Evolutionary conservation across 805 yeast genomes (phyloP), one percentile per base, ranked within the genome.

Genomic region (Ogataea haglerorum): DNA sequence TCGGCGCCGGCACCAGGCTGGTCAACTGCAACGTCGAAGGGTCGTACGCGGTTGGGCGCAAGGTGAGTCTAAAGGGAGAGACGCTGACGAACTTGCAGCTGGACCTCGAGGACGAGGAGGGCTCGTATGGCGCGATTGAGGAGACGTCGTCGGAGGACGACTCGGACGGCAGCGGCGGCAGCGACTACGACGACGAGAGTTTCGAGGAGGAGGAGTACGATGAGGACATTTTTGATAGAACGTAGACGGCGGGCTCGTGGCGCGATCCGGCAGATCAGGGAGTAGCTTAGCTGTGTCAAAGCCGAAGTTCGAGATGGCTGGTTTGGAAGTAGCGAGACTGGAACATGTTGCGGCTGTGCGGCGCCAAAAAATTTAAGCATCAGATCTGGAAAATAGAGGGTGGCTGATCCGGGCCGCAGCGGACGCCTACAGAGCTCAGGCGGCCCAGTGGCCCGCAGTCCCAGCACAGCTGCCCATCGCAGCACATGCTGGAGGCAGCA

Each of bases 11-110:
- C 61, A 69, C 78, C 30, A 79, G 74, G 57, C 73, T 93, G 47
- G 76, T 80, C 10, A 83, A 83, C 52, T 91, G 96, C 70, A 82
- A 85, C 47, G 83, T 93, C 18, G 98, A 90, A 61, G 86, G 95
- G 8, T 70, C 80, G 1, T 87, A 81, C 58, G 70, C 69, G 14
- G 90, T 93, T 16, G 70, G 75, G 2, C 67, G 75, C 52, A 80
- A 81, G 38, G 67, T 65, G 2, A 62, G 53, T 34, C 54, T 68
- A 45, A 74, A 72, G 47, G 71, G 63, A 35, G 72, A 57, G 51
- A 68, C 62, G 10, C 58, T 60, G 53, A 62, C 56, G 49, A 65
- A 63, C 38, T 47, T 69, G 15, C 57, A 64, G 4, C 50, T 71
- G 34, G 62, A 57, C 24, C 55, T 51, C 24, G 53, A 61, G 21